A percentile compares a stretch with the other conserved stretches of the same genome.
phyloP scores from a whole-genome alignment of 2,329 filamentous ascomycete genomes.

The Colletotrichum orbiculare region DNA sequence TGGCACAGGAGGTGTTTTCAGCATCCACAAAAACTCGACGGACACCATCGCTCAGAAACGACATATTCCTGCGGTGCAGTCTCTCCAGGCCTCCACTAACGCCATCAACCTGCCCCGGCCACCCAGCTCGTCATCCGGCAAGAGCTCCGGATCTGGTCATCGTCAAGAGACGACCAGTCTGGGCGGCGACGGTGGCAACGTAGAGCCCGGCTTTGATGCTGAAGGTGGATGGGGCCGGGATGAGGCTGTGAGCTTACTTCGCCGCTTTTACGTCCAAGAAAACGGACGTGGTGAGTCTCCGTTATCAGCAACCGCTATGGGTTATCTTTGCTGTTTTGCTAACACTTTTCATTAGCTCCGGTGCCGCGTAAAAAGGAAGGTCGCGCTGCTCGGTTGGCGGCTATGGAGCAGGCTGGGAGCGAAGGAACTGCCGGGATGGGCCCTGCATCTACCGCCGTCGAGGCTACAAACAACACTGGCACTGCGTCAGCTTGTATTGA shows the following conservation, averaged over 20 bases:
- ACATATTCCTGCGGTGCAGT: slow-evolving; percentile 2
- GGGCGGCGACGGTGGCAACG: slow-evolving; percentile 70
- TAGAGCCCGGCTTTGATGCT: slow-evolving; percentile 83
- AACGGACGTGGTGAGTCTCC: slow-evolving; percentile 81
- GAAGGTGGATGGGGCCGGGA: slow-evolving; percentile 90
- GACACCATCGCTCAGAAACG: slow-evolving; percentile 5
- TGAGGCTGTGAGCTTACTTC: slow-evolving; percentile 90
- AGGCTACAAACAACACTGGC: not conserved
- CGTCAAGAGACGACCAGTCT: slow-evolving; percentile 39
- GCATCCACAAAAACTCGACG: slow-evolving; percentile 75
- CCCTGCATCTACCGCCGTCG: slow-evolving; percentile 2
- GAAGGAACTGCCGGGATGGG: slow-evolving; percentile 2
- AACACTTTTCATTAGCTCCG: slow-evolving; percentile 50
- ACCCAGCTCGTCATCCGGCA: slow-evolving; percentile 17
- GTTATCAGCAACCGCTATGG: not conserved
- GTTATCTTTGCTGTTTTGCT: slow-evolving; percentile 32
- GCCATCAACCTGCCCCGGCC: slow-evolving; percentile 15
- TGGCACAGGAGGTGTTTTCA: slow-evolving; percentile 92
- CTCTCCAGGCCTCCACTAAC: slow-evolving; percentile 17
- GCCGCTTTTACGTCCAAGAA: slow-evolving; percentile 97
- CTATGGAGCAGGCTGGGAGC: slow-evolving; percentile 47
- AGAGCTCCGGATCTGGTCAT: not conserved
- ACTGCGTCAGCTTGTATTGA: not conserved
- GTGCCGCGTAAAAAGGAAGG: slow-evolving; percentile 67
- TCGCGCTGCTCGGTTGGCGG: slow-evolving; percentile 63